Conservation (phyloP, 2,329 filamentous ascomycete genomes). For the Aspergillus quadricinctus region DNA sequence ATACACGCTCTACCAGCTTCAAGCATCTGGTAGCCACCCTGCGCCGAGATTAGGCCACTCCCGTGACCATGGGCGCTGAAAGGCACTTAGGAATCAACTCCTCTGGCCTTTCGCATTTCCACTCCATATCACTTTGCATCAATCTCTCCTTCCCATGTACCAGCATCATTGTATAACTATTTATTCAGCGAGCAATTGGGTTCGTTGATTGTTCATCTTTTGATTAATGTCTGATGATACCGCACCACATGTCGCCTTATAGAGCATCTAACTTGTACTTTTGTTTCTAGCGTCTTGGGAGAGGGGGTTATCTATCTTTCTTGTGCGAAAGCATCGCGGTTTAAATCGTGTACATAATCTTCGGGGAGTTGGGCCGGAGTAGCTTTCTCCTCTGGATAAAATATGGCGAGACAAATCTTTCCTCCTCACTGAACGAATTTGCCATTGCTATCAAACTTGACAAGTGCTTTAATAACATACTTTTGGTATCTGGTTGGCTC, state of each 20-base stretch:
- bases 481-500: neutral
- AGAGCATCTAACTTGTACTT: neutral
- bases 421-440: neutral
- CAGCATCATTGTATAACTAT: slow-evolving; percentile 19
- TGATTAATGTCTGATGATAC: slow-evolving; percentile 12
- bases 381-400: neutral
- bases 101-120: slow-evolving; percentile 3
- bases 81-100: neutral
- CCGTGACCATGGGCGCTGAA: neutral
- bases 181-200: slow-evolving; percentile 17
- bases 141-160: slow-evolving; percentile 12
- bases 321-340: neutral
- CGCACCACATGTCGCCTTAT: slow-evolving; percentile 5
- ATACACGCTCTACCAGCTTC: neutral
- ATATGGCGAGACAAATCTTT: neutral
- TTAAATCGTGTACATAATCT: neutral
- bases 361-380: neutral
- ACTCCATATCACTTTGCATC: slow-evolving; percentile 5
- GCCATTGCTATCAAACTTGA: neutral
- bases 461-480: neutral
- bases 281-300: slow-evolving; percentile 1
- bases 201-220: neutral
- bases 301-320: neutral
- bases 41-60: neutral
- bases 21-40: neutral